phyloP scores from a whole-genome alignment of 768 basidiomycete genomes.

The Pulveroboletus sp. region DNA sequence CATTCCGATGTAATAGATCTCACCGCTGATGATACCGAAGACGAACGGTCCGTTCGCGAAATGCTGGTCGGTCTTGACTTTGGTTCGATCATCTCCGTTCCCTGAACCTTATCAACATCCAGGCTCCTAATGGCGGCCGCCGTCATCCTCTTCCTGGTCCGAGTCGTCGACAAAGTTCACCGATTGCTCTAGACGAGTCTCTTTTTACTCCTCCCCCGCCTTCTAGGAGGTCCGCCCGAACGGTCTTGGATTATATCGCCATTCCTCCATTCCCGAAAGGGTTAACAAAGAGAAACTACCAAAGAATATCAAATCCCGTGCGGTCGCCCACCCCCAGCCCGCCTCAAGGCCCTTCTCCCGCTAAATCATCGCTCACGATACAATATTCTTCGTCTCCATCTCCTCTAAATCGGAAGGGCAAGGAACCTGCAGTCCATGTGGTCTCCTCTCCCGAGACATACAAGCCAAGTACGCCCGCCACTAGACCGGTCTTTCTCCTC shows the following conservation, averaged over 20 bases:
- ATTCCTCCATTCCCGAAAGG: constrained; percentile 23
- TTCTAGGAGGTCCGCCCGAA: constrained; percentile 7
- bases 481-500: neutral
- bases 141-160: constrained; percentile 2
- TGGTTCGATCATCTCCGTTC: neutral
- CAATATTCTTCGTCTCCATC: neutral
- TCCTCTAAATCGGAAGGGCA: constrained; percentile 16
- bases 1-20: constrained; percentile 20
- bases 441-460: neutral
- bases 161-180: constrained; percentile 5
- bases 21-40: constrained; percentile 22
- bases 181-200: constrained; percentile 11
- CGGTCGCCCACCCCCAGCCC: neutral
- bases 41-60: constrained; percentile 7
- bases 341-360: neutral
- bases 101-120: no score
- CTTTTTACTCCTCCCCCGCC: constrained; percentile 30
- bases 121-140: neutral
- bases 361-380: neutral
- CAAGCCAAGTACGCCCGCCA: neutral
- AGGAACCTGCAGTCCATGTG: constrained; percentile 15
- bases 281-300: constrained; percentile 20
- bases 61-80: constrained; percentile 17
- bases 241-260: constrained; percentile 15
- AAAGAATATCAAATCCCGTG: neutral